Evolutionary conservation across 2,329 filamentous ascomycete species (phyloP).

Genomic region (Alternaria ventricosa): DNA sequence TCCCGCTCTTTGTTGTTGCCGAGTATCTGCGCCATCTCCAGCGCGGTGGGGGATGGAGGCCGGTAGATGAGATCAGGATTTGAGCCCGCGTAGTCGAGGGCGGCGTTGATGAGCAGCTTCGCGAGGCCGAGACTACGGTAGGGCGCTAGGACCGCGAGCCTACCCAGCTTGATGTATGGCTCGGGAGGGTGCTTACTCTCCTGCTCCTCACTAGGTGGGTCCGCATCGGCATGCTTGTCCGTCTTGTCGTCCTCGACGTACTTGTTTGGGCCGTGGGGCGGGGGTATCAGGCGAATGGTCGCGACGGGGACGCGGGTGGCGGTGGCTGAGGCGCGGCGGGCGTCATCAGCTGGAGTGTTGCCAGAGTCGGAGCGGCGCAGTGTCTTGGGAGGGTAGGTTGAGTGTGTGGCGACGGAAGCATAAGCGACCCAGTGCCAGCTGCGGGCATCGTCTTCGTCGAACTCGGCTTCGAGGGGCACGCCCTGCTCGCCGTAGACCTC

Average conservation of each 20-base stretch:
- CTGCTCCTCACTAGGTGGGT: conserved; percentile 23
- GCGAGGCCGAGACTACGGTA: conserved; percentile 72
- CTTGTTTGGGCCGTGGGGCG: conserved; percentile 74
- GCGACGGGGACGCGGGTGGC: conserved; percentile 67
- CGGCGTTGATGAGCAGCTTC: conserved; percentile 69
- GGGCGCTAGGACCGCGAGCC: conserved; percentile 71
- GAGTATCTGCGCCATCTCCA: conserved; percentile 55
- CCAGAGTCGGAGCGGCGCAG: conserved; percentile 52
- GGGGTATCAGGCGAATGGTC: conserved; percentile 80
- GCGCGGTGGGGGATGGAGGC: conserved; percentile 45
- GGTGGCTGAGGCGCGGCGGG: conserved; percentile 44
- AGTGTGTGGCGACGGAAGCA: conserved; percentile 62
- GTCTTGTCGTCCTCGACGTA: conserved; percentile 34
- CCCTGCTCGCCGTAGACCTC: conserved; percentile 65
- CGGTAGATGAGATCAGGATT: conserved; percentile 60
- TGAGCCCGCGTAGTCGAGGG: conserved; percentile 69
- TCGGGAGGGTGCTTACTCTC: conserved; percentile 66
- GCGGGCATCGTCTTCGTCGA: conserved; percentile 79
- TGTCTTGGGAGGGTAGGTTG: conserved; percentile 38
- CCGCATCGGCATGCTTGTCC: conserved; percentile 41
- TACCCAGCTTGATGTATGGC: conserved; percentile 82
- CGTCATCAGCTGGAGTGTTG: conserved; percentile 48
- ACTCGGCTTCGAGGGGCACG: conserved; percentile 69
- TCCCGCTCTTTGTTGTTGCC: conserved; percentile 47
- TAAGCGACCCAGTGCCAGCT: conserved; percentile 92